phyloP scores from a whole-genome alignment of 164 flowering plant species.

The Amborella trichopoda region DNA sequence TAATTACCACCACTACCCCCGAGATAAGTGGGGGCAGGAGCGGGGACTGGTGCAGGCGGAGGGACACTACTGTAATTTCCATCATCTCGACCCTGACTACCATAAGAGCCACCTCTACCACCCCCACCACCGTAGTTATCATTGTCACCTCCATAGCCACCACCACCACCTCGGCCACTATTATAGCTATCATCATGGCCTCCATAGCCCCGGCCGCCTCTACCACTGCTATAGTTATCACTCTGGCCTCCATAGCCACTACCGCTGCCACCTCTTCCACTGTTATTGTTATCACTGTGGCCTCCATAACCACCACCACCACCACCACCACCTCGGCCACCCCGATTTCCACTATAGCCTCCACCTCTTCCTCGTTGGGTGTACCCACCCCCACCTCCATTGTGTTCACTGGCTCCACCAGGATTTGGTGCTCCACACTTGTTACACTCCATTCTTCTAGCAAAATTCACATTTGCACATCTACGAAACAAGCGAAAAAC shows the following conservation, averaged over 20 bases:
- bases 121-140: conserved; percentile 22
- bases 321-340: conserved; percentile 20
- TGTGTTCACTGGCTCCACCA: conserved; percentile 19
- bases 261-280: conserved; percentile 11
- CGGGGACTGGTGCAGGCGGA: conserved; percentile 31
- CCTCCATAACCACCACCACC: conserved; percentile 18
- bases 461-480: conserved; percentile 92
- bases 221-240: conserved; percentile 5
- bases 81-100: conserved; percentile 27
- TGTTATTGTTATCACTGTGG: no score
- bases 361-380: conserved; percentile 8
- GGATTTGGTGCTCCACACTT: conserved; percentile 85
- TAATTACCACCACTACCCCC: conserved; percentile 23
- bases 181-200: conserved; percentile 4
- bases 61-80: conserved; percentile 46
- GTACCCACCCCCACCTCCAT: background rate
- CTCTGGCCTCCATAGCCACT: background rate
- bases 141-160: conserved; percentile 15
- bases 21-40: conserved; percentile 26
- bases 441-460: conserved; percentile 83
- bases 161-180: conserved; percentile 4
- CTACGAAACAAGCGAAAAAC: conserved; percentile 22
- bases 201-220: conserved; percentile 17
- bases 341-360: conserved; percentile 10
- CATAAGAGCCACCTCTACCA: conserved; percentile 14